A percentile compares a stretch with the other conserved stretches of the same genome.
phyloP scores from a whole-genome alignment of 805 yeast species.

The Candida ponderosae region DNA sequence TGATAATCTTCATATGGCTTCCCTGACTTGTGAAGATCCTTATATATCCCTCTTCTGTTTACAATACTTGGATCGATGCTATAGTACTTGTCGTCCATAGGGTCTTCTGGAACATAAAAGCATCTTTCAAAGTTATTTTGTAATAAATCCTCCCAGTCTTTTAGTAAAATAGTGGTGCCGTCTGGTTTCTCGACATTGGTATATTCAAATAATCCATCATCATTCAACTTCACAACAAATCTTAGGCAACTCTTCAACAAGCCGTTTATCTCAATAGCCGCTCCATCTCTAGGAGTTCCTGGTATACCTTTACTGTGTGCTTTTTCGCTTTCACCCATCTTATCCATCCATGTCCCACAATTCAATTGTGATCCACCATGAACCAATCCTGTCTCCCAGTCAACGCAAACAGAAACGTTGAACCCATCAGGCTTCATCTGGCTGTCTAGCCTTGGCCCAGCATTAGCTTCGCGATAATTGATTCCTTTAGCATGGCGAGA shows the following conservation, averaged over 20 bases:
- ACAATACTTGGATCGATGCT: constrained; percentile 58
- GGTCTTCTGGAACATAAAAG: constrained; percentile 66
- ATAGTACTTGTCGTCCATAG: constrained; percentile 51
- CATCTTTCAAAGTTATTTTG: constrained; percentile 71
- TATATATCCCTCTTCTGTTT: constrained; percentile 90
- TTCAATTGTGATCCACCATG: constrained; percentile 89
- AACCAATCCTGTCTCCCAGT: constrained; percentile 83
- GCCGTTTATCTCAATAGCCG: constrained; percentile 89
- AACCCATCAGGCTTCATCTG: constrained; percentile 94
- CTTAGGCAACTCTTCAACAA: constrained; percentile 76
- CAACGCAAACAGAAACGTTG: constrained; percentile 71
- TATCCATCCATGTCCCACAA: constrained; percentile 99
- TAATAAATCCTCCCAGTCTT: constrained; percentile 66
- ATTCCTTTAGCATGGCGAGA: constrained; percentile 88
- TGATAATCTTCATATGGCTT: constrained; percentile 93
- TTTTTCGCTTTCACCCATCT: constrained; percentile 88
- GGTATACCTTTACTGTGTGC: constrained; percentile 90
- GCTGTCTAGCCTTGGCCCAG: constrained; percentile 79
- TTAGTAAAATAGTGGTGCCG: constrained; percentile 48
- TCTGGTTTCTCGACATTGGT: constrained; percentile 48
- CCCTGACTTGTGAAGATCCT: constrained; percentile 75
- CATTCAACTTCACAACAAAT: constrained; percentile 59
- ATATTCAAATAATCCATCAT: constrained; percentile 48
- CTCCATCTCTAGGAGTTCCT: constrained; percentile 97
- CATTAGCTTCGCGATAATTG: constrained; percentile 87